Conservation (phyloP, 1,139 yeast species). For the Sugiyamaella japonica region DNA sequence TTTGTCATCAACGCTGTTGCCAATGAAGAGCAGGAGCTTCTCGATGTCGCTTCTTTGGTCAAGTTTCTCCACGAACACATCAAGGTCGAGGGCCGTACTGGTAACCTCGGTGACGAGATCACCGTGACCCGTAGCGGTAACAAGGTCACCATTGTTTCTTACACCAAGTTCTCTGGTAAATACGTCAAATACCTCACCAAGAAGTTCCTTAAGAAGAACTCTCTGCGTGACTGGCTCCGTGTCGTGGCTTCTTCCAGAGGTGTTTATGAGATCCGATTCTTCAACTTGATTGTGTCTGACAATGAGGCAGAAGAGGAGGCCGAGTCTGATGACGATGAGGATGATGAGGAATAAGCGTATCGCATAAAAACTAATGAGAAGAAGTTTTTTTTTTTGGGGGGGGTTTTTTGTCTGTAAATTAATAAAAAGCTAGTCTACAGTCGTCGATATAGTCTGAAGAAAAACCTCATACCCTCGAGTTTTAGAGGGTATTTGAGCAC, state of each 20-base stretch:
- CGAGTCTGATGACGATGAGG: slow-evolving; percentile 47
- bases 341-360: slow-evolving; percentile 37
- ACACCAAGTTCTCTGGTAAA: slow-evolving; percentile 98
- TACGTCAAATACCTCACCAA: slow-evolving; percentile 99
- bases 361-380: slow-evolving; percentile 4
- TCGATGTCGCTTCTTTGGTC: slow-evolving; percentile 96
- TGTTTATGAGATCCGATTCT: slow-evolving; percentile 98
- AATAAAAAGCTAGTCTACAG: slow-evolving; percentile 5
- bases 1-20: slow-evolving; percentile 96
- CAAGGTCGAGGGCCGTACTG: slow-evolving; percentile 95
- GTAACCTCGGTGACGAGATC: slow-evolving; percentile 96
- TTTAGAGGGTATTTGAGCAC: slow-evolving; percentile 66
- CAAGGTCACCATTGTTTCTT: slow-evolving; percentile 81
- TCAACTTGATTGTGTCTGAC: slow-evolving; percentile 97
- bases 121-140: slow-evolving; percentile 83
- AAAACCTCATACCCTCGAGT: slow-evolving; percentile 84
- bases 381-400: neutral
- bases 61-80: slow-evolving; percentile 98
- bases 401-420: slow-evolving; percentile 12
- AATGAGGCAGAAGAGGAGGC: slow-evolving; percentile 74
- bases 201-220: slow-evolving; percentile 99
- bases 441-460: slow-evolving; percentile 69
- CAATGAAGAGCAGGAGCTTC: slow-evolving; percentile 91
- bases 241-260: slow-evolving; percentile 95
- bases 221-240: slow-evolving; percentile 98